Conservation (phyloP, 2,329 filamentous ascomycete species). For the Cytospora mali region DNA sequence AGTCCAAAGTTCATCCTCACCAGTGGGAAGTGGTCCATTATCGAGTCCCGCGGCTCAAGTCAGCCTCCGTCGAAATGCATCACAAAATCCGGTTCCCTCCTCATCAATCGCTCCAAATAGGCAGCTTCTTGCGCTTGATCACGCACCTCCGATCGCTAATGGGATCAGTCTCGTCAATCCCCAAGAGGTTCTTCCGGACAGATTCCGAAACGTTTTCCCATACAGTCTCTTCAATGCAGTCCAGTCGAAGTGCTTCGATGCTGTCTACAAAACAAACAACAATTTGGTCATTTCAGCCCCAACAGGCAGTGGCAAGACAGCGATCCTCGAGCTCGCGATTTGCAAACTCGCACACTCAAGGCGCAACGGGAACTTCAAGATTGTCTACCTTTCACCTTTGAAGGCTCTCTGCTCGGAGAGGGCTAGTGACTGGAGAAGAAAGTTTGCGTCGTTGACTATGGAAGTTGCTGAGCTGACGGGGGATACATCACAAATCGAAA, state of each 20-base stretch:
- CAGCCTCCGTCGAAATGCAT: constrained; percentile 4
- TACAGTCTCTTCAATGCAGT: constrained; percentile 80
- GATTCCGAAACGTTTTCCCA: constrained; percentile 69
- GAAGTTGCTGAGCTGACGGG: constrained; percentile 79
- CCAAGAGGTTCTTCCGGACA: constrained; percentile 64
- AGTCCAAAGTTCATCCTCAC: constrained; percentile 3
- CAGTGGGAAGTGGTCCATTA: neutral
- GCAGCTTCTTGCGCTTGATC: constrained; percentile 9
- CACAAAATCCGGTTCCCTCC: neutral
- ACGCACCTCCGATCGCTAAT: constrained; percentile 41
- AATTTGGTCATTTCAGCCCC: constrained; percentile 82
- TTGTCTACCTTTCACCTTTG: constrained; percentile 83
- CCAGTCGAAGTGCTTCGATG: constrained; percentile 76
- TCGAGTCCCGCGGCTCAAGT: constrained; percentile 19
- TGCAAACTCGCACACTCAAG: constrained; percentile 66
- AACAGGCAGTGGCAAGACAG: constrained; percentile 85
- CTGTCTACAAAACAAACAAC: constrained; percentile 67
- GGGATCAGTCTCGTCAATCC: constrained; percentile 46
- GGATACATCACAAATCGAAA: constrained; percentile 70
- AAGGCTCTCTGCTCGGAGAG: constrained; percentile 81
- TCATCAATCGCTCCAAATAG: neutral
- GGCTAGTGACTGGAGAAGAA: constrained; percentile 74
- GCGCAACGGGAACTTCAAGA: constrained; percentile 67
- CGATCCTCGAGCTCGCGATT: constrained; percentile 78
- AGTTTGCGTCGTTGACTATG: constrained; percentile 69